Evolutionary conservation across 257 asterid species (phyloP).

Genomic region (Paraleonurus japonicus): DNA sequence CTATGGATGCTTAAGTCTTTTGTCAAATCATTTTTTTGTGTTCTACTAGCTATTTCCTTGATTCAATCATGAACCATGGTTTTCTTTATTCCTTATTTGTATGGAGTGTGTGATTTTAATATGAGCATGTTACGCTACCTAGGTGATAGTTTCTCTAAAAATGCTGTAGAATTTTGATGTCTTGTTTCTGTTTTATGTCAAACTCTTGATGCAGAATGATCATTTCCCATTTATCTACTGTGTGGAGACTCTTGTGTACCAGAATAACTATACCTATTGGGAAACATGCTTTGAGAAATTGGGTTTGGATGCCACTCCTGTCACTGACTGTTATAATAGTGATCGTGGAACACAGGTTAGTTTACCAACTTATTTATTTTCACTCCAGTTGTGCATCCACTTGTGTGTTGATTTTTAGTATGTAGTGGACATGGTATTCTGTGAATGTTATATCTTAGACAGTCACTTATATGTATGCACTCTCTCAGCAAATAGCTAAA

Average conservation of each 20-base stretch:
- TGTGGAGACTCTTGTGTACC: constrained; percentile 66
- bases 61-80: background rate
- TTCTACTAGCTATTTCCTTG: background rate
- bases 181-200: background rate
- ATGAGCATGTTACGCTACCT: background rate
- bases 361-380: constrained; percentile 14
- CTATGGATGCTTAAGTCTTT: background rate
- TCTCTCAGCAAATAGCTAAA: background rate
- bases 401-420: background rate
- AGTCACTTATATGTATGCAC: background rate
- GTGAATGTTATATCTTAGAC: background rate
- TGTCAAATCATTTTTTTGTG: background rate
- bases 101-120: background rate
- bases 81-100: background rate
- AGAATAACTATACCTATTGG: constrained; percentile 69
- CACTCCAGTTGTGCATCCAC: background rate
- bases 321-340: constrained; percentile 49
- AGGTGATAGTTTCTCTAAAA: background rate
- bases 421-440: background rate
- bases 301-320: constrained; percentile 66
- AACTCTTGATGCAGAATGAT: constrained; percentile 56
- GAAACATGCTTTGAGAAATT: constrained; percentile 71
- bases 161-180: background rate
- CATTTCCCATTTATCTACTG: constrained; percentile 86
- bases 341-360: constrained; percentile 73